Evolutionary conservation across 345 rosid genomes (phyloP).

Genomic region (Eucalyptus fibrosa): DNA sequence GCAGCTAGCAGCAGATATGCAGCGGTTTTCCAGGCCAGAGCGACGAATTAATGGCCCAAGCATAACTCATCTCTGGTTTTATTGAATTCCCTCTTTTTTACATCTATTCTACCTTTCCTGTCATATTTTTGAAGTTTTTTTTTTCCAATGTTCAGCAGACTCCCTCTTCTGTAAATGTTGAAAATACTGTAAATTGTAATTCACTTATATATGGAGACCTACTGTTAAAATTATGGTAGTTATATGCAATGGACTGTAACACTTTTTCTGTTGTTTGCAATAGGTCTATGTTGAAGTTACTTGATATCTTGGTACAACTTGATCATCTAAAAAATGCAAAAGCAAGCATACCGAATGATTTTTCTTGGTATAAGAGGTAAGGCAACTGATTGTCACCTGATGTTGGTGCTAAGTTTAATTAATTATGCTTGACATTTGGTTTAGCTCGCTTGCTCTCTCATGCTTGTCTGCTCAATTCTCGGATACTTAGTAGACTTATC

Average conservation of each 20-base stretch:
- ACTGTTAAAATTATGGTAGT: background rate
- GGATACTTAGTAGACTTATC: background rate
- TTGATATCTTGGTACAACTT: conserved; percentile 95
- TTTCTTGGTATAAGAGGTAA: conserved; percentile 99
- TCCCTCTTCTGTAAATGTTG: background rate
- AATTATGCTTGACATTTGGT: background rate
- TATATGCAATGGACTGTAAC: background rate
- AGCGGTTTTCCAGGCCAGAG: conserved; percentile 97
- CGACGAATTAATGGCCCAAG: conserved; percentile 96
- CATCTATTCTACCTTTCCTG: background rate
- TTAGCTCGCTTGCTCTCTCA: background rate
- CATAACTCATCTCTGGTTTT: conserved; percentile 84
- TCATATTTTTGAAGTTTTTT: background rate
- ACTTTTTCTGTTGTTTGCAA: background rate
- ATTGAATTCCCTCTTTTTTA: background rate
- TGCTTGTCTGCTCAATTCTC: background rate
- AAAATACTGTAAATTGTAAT: background rate
- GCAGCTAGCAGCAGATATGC: conserved; percentile 99
- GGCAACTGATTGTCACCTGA: background rate
- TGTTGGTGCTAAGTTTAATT: background rate
- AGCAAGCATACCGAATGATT: conserved; percentile 99
- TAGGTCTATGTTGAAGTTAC: conserved; percentile 95
- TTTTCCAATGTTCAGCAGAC: background rate
- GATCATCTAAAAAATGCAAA: conserved; percentile 99
- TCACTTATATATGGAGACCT: background rate